phyloP scores from a whole-genome alignment of 192 early-diverging fungal genomes.

The Coemansia sp. region DNA sequence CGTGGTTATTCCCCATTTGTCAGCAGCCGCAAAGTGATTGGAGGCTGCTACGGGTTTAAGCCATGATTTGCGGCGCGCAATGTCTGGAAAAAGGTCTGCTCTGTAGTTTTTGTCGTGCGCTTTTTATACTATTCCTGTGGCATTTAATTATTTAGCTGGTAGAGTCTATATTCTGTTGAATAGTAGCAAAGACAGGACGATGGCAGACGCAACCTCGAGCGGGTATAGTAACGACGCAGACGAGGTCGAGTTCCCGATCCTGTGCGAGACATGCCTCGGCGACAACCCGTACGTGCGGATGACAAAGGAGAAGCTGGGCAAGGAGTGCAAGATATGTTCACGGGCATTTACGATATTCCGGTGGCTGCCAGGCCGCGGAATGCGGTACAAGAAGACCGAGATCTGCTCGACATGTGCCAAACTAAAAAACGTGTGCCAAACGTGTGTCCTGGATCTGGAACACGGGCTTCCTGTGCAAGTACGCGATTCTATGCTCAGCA shows the following conservation, averaged over 20 bases:
- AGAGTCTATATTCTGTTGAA: not conserved
- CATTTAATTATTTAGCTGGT: not conserved
- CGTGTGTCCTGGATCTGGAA: constrained; percentile 95
- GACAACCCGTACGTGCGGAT: constrained; percentile 98
- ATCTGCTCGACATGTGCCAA: constrained; percentile 97
- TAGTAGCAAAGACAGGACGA: not conserved
- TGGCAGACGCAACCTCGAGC: constrained; percentile 2
- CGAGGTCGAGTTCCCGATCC: constrained; percentile 70
- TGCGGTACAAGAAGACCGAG: constrained; percentile 98
- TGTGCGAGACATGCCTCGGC: constrained; percentile 97
- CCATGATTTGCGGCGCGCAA: not conserved
- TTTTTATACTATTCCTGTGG: not conserved
- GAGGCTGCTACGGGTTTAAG: not conserved
- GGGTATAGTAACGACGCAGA: constrained; percentile 6
- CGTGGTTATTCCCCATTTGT: constrained; percentile 10
- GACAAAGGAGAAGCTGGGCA: constrained; percentile 74
- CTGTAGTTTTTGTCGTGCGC: not conserved
- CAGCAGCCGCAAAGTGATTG: not conserved
- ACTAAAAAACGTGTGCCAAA: constrained; percentile 98
- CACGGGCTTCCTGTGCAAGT: constrained; percentile 92
- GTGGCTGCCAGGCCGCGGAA: constrained; percentile 92
- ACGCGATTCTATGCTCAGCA: constrained; percentile 79
- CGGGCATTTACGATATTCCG: constrained; percentile 95
- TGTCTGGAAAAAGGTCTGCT: no score
- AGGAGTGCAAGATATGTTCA: constrained; percentile 85